Base-by-base conservation (phyloP, 2,329 filamentous ascomycete genomes). In the Clarireedia hainanense region DNA sequence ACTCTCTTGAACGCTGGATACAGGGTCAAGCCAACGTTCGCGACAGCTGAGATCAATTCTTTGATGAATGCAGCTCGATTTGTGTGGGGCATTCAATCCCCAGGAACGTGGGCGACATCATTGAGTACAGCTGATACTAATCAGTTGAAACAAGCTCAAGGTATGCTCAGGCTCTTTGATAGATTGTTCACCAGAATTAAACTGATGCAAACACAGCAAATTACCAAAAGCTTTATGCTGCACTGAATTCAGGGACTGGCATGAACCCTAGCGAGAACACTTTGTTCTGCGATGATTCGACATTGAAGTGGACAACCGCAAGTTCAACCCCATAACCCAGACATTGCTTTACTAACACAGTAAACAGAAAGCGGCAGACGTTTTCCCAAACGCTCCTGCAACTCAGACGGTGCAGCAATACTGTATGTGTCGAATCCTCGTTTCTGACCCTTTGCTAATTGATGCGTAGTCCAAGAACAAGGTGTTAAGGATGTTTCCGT, bases 121-220 rank as follows among this genome's bases (percentile, higher is more conserved):
- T 46, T 52, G 24, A 52, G 20, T 37, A n/a, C 50, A 46, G 40
- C 26, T 34, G 50, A 52, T 47, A 46, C 17, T 26, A 10, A 39
- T 52, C 50, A 52, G 34, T 23, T 52, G 20, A 52, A 52, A 52
- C n/a, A 26, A 37, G 50, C 50, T 9, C 50, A 52, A 47, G 26
- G 50, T 52, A 52, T 52, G 27, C 12, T 23, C 7, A 23, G 14
- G 17, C 6, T n/a, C 15, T 15, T 14, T 10, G 10, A 6, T 36
- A 17, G 9, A 20, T 5, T 4, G 2, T 20, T 7, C 4, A 39
- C n/a, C 20, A 9, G 24, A 26, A 10, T 17, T 12, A 23, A 15
- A n/a, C 9, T 24, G 14, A 46, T 26, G 12, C 14, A 7, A 52
- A 17, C 36, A 37, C 43, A 52, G 50, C 20, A 37, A 52, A 52